A percentile compares a stretch with the other conserved stretches of the same genome.
Conservation (phyloP, 441 rosid species). For the Geranium incanum region DNA sequence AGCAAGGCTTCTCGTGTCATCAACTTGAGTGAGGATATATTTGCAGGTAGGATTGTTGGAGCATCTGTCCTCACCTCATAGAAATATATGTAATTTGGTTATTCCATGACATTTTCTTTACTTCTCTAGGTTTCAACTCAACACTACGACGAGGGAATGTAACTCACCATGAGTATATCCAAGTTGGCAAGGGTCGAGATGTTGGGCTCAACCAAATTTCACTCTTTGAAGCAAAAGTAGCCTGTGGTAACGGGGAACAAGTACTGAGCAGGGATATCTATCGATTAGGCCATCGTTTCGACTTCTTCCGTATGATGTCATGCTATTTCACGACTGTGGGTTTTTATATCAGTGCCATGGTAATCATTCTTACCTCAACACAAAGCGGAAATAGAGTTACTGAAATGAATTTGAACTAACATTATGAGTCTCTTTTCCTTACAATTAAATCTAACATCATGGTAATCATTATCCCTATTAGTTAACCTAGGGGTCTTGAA, state of each 20-base stretch:
- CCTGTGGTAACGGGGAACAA: slow-evolving; percentile 96
- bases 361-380: slow-evolving; percentile 29
- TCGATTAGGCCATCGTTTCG: slow-evolving; percentile 87
- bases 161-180: slow-evolving; percentile 30
- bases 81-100: slow-evolving; percentile 7
- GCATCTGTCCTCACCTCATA: slow-evolving; percentile 6
- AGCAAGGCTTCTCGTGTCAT: slow-evolving; percentile 48
- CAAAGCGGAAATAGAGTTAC: neutral
- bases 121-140: slow-evolving; percentile 40
- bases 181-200: slow-evolving; percentile 29
- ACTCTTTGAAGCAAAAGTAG: slow-evolving; percentile 43
- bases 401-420: neutral
- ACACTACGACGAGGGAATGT: slow-evolving; percentile 25
- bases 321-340: slow-evolving; percentile 80
- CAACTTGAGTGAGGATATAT: slow-evolving; percentile 91
- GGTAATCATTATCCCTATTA: too few relatives aligned
- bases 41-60: slow-evolving; percentile 56
- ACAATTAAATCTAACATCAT: too few relatives aligned
- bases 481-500: neutral
- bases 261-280: slow-evolving; percentile 83
- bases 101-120: slow-evolving; percentile 10
- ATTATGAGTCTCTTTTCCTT: too few relatives aligned
- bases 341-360: slow-evolving; percentile 79
- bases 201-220: slow-evolving; percentile 30
- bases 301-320: slow-evolving; percentile 93